Percentiles rank a stretch among this genome's conserved stretches.
phyloP scores from a whole-genome alignment of 768 basidiomycete genomes.

The Auriculariales sp. region DNA sequence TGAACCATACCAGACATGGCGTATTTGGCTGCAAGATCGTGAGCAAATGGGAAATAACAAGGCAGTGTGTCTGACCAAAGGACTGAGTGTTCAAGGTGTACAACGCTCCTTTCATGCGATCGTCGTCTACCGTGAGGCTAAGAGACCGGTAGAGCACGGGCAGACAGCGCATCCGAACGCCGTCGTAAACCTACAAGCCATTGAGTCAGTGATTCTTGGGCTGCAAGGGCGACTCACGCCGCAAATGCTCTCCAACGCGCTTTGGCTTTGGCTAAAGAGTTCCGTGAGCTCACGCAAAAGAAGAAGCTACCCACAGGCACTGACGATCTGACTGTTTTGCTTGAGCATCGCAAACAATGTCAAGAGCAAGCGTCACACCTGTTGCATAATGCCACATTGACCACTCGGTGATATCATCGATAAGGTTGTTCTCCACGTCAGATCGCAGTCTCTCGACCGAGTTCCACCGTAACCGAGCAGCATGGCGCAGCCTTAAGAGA shows the following conservation, averaged over 20 bases:
- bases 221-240: neutral
- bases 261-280: neutral
- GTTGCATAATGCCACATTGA: slow-evolving; percentile 62
- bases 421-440: slow-evolving; percentile 41
- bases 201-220: neutral
- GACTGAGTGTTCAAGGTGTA: slow-evolving; percentile 57
- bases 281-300: slow-evolving; percentile 20
- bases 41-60: slow-evolving; percentile 1
- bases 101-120: slow-evolving; percentile 84
- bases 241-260: neutral
- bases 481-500: slow-evolving; percentile 22
- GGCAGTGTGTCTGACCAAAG: slow-evolving; percentile 31
- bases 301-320: slow-evolving; percentile 32
- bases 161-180: slow-evolving; percentile 46
- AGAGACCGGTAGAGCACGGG: slow-evolving; percentile 43
- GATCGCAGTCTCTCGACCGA: slow-evolving; percentile 53
- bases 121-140: slow-evolving; percentile 61
- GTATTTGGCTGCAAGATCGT: slow-evolving; percentile 21
- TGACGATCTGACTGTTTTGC: slow-evolving; percentile 16
- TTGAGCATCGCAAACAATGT: slow-evolving; percentile 1
- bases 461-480: slow-evolving; percentile 57
- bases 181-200: slow-evolving; percentile 52
- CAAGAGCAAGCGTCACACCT: slow-evolving; percentile 14
- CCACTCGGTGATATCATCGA: slow-evolving; percentile 64
- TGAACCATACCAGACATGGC: slow-evolving; percentile 22